Evolutionary conservation across 352 stramenopile genomes (phyloP), one percentile per base, ranked within the genome.

Genomic region (Hyaloperonospora arabidopsidis): DNA sequence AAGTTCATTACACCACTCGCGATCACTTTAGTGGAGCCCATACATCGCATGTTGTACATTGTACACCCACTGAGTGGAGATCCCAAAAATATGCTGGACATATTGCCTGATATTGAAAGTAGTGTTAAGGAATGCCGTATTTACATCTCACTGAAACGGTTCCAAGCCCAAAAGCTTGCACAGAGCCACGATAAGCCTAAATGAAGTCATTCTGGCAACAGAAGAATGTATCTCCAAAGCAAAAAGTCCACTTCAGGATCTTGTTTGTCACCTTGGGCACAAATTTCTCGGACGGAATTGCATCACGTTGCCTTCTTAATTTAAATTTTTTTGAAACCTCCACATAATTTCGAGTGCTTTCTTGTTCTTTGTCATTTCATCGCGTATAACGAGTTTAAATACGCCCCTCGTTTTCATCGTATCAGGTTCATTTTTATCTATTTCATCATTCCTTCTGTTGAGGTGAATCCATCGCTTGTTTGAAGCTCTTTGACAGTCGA

Each of bases 1-100:
- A n/a, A 58, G 18, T 21, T 57, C 34, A 1, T 14, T 18, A 22
- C 54, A 49, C 49, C 44, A 54, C 14, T 63, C 56, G 17, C 35
- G 34, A 2, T 34, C 48, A 14, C 43, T 49, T 19, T 50, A 41
- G 7, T 49, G 44, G 22, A 58, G 15, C 14, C 44, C 56, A 13
- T 53, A 57, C 19, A 62, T 36, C 4, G 36, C 36, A 14, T 52
- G 3, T 22, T 52, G 43, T 1, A 35, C 46, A 8, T 44, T 45
- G 19, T 52, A 44, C 18, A 39, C 34, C 34, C 14, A 39, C 7
- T 29, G 25, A 29, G 25, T 29, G 25, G 25, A 7, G 7, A 29
- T 29, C n/a, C 25, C 25, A 29, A 7, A 7, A 29, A 29, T 29
- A 7, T 29, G 25, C 25, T n/a, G n/a, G n/a, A n/a, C n/a, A n/a